Percentiles rank a stretch among this genome's conserved stretches.
Evolutionary conservation across 352 stramenopile genomes (phyloP).

Genomic region (Phytopythium litorale): DNA sequence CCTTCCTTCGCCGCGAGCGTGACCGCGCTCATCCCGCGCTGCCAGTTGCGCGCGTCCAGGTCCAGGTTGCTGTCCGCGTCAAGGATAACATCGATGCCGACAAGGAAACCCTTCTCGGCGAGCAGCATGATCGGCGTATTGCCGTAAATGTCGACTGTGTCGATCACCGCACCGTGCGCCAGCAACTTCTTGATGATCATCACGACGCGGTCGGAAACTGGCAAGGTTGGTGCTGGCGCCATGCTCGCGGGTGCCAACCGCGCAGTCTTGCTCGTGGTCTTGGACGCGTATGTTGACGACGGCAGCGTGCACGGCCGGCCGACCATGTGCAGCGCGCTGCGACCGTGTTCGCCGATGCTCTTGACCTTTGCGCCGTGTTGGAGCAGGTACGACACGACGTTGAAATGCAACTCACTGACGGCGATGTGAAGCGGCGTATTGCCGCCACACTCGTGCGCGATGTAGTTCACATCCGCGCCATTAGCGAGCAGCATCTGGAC

Average conservation of each 20-base stretch:
- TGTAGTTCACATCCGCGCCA: constrained; percentile 85
- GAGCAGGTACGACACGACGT: constrained; percentile 84
- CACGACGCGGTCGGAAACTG: constrained; percentile 49
- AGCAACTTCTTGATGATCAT: constrained; percentile 85
- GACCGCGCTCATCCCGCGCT: constrained; percentile 72
- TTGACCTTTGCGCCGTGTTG: constrained; percentile 84
- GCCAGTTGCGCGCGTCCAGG: constrained; percentile 77
- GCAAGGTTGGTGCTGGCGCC: background rate
- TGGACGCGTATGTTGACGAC: constrained; percentile 28
- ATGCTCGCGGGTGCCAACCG: constrained; percentile 5
- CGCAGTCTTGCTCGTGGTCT: constrained; percentile 12
- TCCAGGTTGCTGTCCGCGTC: constrained; percentile 67
- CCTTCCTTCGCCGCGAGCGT: constrained; percentile 69
- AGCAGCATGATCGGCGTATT: constrained; percentile 83
- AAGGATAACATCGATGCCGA: constrained; percentile 71
- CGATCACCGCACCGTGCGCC: constrained; percentile 54
- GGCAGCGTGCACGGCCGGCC: constrained; percentile 62
- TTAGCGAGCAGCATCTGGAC: constrained; percentile 88
- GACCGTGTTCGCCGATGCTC: constrained; percentile 59
- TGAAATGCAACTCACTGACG: constrained; percentile 78
- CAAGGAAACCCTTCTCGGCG: constrained; percentile 61
- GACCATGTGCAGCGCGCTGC: constrained; percentile 77
- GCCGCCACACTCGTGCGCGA: constrained; percentile 73
- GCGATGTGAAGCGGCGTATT: constrained; percentile 81
- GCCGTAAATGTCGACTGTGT: constrained; percentile 76